Evolutionary conservation across 768 basidiomycete species (phyloP).

Genomic region (Roridomyces roridus): DNA sequence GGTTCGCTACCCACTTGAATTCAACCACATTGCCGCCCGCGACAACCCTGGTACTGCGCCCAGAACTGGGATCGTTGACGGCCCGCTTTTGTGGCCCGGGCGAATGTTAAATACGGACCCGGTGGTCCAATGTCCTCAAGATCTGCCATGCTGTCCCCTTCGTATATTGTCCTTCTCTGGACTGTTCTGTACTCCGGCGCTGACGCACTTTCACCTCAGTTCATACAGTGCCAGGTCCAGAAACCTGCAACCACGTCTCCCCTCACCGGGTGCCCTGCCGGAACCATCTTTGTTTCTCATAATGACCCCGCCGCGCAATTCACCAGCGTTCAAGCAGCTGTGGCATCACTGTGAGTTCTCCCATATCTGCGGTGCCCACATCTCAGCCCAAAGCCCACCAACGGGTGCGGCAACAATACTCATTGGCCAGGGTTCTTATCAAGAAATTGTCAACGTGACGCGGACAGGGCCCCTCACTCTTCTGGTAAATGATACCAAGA

Average conservation of each 20-base stretch:
- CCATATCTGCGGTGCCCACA: background rate
- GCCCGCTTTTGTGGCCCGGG: no score
- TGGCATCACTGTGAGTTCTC: conserved; percentile 56
- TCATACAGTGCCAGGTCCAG: conserved; percentile 56
- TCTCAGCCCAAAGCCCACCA: conserved; percentile 41
- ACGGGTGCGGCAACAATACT: conserved; percentile 52
- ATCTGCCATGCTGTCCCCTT: conserved; percentile 1
- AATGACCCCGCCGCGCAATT: conserved; percentile 54
- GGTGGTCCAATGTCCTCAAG: background rate
- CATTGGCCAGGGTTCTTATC: conserved; percentile 63
- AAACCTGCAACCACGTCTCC: conserved; percentile 50
- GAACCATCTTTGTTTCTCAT: conserved; percentile 64
- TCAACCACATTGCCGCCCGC: no score
- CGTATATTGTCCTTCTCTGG: background rate
- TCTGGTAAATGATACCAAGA: conserved; percentile 42
- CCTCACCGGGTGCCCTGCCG: conserved; percentile 57
- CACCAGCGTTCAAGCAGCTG: conserved; percentile 58
- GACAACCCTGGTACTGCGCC: no score
- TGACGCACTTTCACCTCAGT: conserved; percentile 50
- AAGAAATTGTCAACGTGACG: conserved; percentile 64
- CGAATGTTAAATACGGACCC: no score
- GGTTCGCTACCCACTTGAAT: no score
- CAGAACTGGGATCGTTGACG: no score
- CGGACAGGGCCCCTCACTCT: conserved; percentile 59
- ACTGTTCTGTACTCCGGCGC: background rate